Evolutionary conservation across 2,329 filamentous ascomycete species (phyloP).

Genomic region (Penicillium oxalicum): DNA sequence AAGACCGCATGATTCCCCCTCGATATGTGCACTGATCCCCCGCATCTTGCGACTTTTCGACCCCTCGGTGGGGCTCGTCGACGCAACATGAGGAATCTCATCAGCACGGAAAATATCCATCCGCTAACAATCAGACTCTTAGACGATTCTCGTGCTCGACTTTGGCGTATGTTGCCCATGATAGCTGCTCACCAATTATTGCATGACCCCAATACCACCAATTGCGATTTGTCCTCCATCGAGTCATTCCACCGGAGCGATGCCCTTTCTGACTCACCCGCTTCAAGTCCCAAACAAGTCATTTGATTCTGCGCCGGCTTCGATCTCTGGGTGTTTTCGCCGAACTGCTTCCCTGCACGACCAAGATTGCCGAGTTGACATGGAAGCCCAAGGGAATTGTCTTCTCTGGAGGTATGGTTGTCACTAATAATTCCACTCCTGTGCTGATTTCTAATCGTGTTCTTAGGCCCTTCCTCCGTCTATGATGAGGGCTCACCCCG

Average conservation of each 20-base stretch:
- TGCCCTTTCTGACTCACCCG: background rate
- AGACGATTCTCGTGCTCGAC: slow-evolving; percentile 4
- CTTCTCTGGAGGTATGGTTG: slow-evolving; percentile 50
- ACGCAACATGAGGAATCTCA: slow-evolving; percentile 1
- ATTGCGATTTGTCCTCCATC: background rate
- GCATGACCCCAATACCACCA: too few relatives aligned
- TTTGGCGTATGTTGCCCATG: background rate
- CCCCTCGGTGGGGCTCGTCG: background rate
- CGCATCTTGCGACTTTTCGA: slow-evolving; percentile 7
- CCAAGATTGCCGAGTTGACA: slow-evolving; percentile 67
- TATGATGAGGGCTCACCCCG: slow-evolving; percentile 70
- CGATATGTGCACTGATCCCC: background rate
- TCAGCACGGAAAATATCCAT: slow-evolving; percentile 1
- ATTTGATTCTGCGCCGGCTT: slow-evolving; percentile 69
- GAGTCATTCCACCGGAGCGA: background rate
- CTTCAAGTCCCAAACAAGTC: slow-evolving; percentile 24
- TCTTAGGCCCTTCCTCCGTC: slow-evolving; percentile 62
- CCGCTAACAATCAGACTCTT: slow-evolving; percentile 4
- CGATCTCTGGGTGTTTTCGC: slow-evolving; percentile 75
- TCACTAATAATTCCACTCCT: background rate
- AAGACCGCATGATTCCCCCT: too few relatives aligned
- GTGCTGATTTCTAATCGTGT: slow-evolving; percentile 4
- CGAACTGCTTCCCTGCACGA: slow-evolving; percentile 82
- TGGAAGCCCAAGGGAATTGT: slow-evolving; percentile 84
- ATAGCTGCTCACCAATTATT: background rate